Conservation (phyloP, 768 basidiomycete species). For the Galerina marginata region DNA sequence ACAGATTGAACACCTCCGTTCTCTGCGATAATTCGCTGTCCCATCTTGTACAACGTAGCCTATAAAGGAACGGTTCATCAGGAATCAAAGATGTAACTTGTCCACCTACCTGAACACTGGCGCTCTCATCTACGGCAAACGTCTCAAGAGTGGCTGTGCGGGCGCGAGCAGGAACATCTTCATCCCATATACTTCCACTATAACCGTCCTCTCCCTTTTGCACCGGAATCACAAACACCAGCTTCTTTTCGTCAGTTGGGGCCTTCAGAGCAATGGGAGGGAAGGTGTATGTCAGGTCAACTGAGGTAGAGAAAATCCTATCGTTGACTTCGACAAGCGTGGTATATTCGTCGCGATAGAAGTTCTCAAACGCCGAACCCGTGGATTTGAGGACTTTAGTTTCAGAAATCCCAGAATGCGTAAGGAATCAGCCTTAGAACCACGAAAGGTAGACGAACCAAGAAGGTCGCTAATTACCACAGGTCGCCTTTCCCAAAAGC, state of each 20-base stretch:
- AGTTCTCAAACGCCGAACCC: conserved; percentile 84
- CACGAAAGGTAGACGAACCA: conserved; percentile 48
- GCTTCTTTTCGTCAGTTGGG: conserved; percentile 56
- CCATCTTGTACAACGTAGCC: conserved; percentile 95
- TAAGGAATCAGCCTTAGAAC: neutral
- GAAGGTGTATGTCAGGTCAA: conserved; percentile 80
- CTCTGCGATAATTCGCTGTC: conserved; percentile 68
- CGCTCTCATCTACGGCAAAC: conserved; percentile 89
- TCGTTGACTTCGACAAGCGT: conserved; percentile 85
- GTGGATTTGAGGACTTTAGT: conserved; percentile 83
- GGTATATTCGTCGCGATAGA: conserved; percentile 87
- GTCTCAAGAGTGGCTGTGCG: conserved; percentile 73
- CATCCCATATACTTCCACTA: conserved; percentile 63
- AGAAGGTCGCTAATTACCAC: conserved; percentile 81
- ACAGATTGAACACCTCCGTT: conserved; percentile 64
- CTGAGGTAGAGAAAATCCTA: conserved; percentile 87
- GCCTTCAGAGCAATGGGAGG: conserved; percentile 47
- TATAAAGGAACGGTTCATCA: conserved; percentile 31
- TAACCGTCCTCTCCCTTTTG: conserved; percentile 38
- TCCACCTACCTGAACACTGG: conserved; percentile 80
- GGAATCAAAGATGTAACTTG: neutral
- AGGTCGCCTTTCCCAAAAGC: conserved; percentile 62
- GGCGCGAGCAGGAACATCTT: conserved; percentile 55
- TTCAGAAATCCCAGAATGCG: neutral
- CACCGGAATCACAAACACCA: conserved; percentile 52